A percentile compares a stretch with the other conserved stretches of the same genome.
These are phyloP conservation scores for Artemisia annua DNA, from an alignment of 129 eudicot genomes.

Conservation along the genomic window DNA sequence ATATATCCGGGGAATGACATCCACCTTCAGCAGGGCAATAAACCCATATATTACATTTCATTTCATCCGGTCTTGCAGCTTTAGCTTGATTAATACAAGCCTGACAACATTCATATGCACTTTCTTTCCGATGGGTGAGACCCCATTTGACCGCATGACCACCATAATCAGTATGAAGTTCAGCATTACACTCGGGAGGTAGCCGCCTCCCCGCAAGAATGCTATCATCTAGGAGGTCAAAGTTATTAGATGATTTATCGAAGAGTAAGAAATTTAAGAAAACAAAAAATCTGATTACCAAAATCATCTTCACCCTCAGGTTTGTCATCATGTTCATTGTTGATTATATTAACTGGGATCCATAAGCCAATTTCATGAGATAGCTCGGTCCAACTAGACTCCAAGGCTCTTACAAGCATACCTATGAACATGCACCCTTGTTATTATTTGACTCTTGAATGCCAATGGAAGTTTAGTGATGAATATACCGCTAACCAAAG, in stretches of 20 bases:
- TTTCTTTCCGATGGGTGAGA: slow-evolving; percentile 82
- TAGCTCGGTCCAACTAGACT: slow-evolving; percentile 56
- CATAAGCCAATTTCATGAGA: slow-evolving; percentile 72
- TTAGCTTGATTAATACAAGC: slow-evolving; percentile 89
- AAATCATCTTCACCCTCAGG: slow-evolving; percentile 75
- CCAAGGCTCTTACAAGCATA: slow-evolving; percentile 52
- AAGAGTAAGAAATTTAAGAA: not conserved
- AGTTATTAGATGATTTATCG: not conserved
- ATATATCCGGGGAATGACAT: slow-evolving; percentile 91
- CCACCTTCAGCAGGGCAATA: slow-evolving; percentile 87
- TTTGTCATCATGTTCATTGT: slow-evolving; percentile 79
- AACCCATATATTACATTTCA: slow-evolving; percentile 93
- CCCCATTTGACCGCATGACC: slow-evolving; percentile 98
- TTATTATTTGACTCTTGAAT: too few species aligned
- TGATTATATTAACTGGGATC: slow-evolving; percentile 56
- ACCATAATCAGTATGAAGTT: slow-evolving; percentile 83
- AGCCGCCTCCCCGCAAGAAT: slow-evolving; percentile 66
- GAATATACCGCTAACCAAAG: too few species aligned
- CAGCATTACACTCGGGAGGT: slow-evolving; percentile 82
- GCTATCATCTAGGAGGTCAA: slow-evolving; percentile 39
- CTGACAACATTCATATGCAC: slow-evolving; percentile 94
- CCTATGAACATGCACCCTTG: slow-evolving; percentile 35
- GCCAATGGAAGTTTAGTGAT: too few species aligned
- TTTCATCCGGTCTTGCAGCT: slow-evolving; percentile 57
- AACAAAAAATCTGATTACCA: slow-evolving; percentile 43